Percentiles rank a stretch among this genome's conserved stretches.
These are phyloP conservation scores for Nannizzia gypsea DNA, from an alignment of 2,329 filamentous ascomycete genomes.

Conservation along the genomic window DNA sequence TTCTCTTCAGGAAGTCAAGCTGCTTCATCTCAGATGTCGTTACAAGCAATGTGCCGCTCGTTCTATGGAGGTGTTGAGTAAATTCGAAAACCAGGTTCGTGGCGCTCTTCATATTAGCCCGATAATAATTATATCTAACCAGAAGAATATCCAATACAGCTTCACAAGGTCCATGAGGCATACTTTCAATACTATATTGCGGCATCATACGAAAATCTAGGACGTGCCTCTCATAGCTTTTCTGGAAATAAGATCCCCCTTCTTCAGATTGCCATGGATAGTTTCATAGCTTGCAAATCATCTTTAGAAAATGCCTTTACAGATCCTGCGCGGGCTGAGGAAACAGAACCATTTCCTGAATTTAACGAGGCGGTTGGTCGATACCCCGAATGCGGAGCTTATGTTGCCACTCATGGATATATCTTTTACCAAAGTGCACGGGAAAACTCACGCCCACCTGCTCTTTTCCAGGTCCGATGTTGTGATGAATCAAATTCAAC, in stretches of 20 bases:
- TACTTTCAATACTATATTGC: constrained; percentile 39
- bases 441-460: not conserved
- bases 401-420: not conserved
- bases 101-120: not conserved
- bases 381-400: not conserved
- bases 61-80: constrained; percentile 22
- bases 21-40: constrained; percentile 26
- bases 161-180: constrained; percentile 24
- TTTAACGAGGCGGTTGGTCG: not conserved
- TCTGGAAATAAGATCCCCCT: constrained; percentile 34
- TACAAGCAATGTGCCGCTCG: constrained; percentile 32
- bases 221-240: constrained; percentile 35
- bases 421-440: not conserved
- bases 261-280: constrained; percentile 30
- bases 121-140: constrained; percentile 7
- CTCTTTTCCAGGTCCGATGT: not conserved
- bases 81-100: constrained; percentile 20
- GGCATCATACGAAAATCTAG: constrained; percentile 37
- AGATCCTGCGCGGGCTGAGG: not conserved
- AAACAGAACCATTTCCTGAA: not conserved
- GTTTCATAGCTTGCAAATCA: constrained; percentile 25
- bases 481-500: not conserved
- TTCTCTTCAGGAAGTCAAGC: constrained; percentile 25
- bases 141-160: constrained; percentile 16
- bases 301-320: constrained; percentile 8